Conservation (phyloP, 345 rosid genomes). For the Gossypium rotundifolium region DNA sequence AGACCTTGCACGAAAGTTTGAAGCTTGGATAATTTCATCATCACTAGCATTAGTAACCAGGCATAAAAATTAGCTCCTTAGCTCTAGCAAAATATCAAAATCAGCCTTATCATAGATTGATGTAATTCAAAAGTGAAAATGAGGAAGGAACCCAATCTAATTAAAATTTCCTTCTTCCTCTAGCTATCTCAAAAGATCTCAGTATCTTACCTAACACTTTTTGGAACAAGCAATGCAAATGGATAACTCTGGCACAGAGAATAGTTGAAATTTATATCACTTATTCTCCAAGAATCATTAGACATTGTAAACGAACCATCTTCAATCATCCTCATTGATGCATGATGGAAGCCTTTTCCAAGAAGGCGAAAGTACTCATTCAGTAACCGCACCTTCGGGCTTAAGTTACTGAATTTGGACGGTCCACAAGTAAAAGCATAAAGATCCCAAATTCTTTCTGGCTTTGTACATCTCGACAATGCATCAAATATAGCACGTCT, state of each 20-base stretch:
- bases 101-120: not conserved
- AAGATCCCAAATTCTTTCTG: conserved; percentile 74
- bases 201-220: conserved; percentile 56
- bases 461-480: conserved; percentile 50
- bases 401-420: conserved; percentile 53
- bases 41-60: conserved; percentile 47
- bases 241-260: conserved; percentile 79
- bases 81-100: conserved; percentile 1
- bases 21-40: conserved; percentile 78
- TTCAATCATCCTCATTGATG: conserved; percentile 69
- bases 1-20: conserved; percentile 79
- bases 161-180: conserved; percentile 8
- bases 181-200: conserved; percentile 13
- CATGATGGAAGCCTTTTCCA: conserved; percentile 47
- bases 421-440: conserved; percentile 79
- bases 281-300: conserved; percentile 89
- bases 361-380: conserved; percentile 93
- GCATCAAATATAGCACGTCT: conserved; percentile 68
- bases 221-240: conserved; percentile 84
- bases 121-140: not conserved
- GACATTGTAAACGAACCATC: conserved; percentile 55
- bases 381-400: conserved; percentile 81
- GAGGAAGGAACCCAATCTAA: conserved; percentile 1
- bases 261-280: conserved; percentile 59
- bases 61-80: conserved; percentile 15